phyloP scores from a whole-genome alignment of 208 protist species.

The Trypanosoma caninum region DNA sequence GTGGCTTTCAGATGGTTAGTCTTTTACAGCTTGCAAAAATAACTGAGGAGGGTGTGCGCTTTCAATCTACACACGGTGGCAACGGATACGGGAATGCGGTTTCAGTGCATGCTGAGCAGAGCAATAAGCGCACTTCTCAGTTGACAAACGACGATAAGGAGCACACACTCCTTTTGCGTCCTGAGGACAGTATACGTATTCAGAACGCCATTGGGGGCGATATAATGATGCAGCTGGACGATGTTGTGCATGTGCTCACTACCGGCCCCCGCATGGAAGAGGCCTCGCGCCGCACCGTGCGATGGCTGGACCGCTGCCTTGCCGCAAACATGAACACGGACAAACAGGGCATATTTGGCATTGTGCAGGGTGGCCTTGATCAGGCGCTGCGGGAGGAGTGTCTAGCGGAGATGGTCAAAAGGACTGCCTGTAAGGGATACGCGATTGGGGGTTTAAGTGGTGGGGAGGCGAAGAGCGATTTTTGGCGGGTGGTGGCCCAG shows the following conservation, averaged over 20 bases:
- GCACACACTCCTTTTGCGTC: slow-evolving; percentile 94
- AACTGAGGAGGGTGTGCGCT: slow-evolving; percentile 98
- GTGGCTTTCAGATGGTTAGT: slow-evolving; percentile 99
- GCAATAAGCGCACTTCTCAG: background rate
- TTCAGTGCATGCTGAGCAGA: background rate
- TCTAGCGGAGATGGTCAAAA: slow-evolving; percentile 91
- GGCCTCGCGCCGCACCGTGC: slow-evolving; percentile 93
- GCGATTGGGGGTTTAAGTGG: slow-evolving; percentile 99
- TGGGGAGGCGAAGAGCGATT: slow-evolving; percentile 98
- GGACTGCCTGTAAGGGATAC: slow-evolving; percentile 94
- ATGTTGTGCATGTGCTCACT: slow-evolving; percentile 93
- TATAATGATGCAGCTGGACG: slow-evolving; percentile 99
- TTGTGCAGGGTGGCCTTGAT: slow-evolving; percentile 97
- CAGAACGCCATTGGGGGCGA: slow-evolving; percentile 99
- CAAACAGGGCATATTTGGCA: slow-evolving; percentile 98
- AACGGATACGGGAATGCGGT: slow-evolving; percentile 21
- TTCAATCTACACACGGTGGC: slow-evolving; percentile 97
- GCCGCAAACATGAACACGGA: slow-evolving; percentile 88
- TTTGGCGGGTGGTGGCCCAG: slow-evolving; percentile 93
- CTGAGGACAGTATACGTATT: slow-evolving; percentile 97
- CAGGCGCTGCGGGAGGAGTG: slow-evolving; percentile 86
- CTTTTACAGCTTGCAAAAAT: slow-evolving; percentile 95
- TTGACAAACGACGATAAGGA: slow-evolving; percentile 29
- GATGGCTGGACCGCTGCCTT: slow-evolving; percentile 98
- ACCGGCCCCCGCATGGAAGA: slow-evolving; percentile 93